Evolutionary conservation across 768 basidiomycete genomes (phyloP).

Genomic region (Suillus subluteus): DNA sequence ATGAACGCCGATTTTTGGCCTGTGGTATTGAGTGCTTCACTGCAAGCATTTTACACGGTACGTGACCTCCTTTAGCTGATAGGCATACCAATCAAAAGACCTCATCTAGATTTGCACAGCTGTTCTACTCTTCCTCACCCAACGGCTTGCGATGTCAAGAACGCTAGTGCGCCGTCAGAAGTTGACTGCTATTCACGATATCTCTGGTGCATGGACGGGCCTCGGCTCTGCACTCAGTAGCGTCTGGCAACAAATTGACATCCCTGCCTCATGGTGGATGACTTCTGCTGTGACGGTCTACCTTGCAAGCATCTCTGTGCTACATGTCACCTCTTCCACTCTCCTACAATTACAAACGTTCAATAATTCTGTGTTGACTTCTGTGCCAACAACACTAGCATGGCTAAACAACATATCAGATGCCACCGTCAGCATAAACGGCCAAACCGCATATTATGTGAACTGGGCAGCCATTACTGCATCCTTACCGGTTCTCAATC

Average conservation of each 20-base stretch:
- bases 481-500: not conserved
- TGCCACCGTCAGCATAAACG: too few species aligned
- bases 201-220: conserved; percentile 13
- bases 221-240: conserved; percentile 8
- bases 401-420: not conserved
- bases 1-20: conserved; percentile 3
- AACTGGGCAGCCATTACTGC: not conserved
- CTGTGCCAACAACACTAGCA: not conserved
- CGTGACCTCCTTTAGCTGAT: not conserved
- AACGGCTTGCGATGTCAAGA: conserved; percentile 3
- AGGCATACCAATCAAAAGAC: not conserved
- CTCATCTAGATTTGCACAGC: conserved; percentile 9
- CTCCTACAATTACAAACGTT: conserved; percentile 11
- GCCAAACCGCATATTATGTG: too few species aligned
- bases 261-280: conserved; percentile 5
- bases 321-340: conserved; percentile 16
- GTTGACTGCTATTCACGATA: conserved; percentile 11
- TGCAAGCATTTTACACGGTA: conserved; percentile 10
- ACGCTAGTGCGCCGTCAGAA: not conserved
- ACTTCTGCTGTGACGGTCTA: conserved; percentile 9
- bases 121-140: conserved; percentile 9
- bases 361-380: not conserved
- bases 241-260: conserved; percentile 6
- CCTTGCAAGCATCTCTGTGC: conserved; percentile 8
- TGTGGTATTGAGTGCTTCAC: conserved; percentile 6